Evolutionary conservation across 1,139 yeast species (phyloP).

Genomic region (Candida buenavistaensis): DNA sequence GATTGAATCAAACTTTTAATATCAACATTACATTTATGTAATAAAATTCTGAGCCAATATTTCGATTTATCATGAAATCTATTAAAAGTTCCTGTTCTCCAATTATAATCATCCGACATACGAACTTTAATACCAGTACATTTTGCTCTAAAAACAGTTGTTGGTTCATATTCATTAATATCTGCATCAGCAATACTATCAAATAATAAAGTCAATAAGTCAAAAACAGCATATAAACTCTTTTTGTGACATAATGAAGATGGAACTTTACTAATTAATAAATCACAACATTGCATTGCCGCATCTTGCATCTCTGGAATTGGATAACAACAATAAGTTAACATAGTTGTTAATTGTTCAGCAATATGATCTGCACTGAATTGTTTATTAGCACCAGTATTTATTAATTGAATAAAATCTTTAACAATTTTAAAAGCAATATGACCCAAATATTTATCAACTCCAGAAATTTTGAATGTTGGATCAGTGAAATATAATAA

Average conservation of each 20-base stretch:
- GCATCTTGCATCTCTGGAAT: conserved; percentile 73
- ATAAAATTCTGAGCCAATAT: conserved; percentile 60
- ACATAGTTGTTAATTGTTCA: conserved; percentile 65
- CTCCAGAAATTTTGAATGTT: conserved; percentile 67
- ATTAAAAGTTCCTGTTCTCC: conserved; percentile 71
- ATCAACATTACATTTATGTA: conserved; percentile 66
- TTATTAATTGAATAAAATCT: conserved; percentile 51
- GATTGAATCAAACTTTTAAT: conserved; percentile 72
- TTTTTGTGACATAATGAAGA: conserved; percentile 74
- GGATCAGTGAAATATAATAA: conserved; percentile 85
- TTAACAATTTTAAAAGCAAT: conserved; percentile 62
- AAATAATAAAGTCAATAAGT: conserved; percentile 73
- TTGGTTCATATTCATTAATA: conserved; percentile 73
- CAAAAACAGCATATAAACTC: conserved; percentile 77
- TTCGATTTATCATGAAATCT: conserved; percentile 60
- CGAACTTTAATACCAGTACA: conserved; percentile 57
- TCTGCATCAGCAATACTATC: conserved; percentile 87
- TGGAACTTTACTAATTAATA: conserved; percentile 69
- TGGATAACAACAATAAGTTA: conserved; percentile 77
- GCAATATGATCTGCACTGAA: conserved; percentile 66
- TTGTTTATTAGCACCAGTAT: conserved; percentile 47
- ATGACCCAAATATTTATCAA: conserved; percentile 68
- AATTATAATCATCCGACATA: conserved; percentile 74
- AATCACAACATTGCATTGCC: conserved; percentile 78
- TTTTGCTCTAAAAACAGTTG: conserved; percentile 64